These are phyloP conservation scores for Quercus rubra DNA, from an alignment of 306 rosid genomes.

Conservation along the genomic window DNA sequence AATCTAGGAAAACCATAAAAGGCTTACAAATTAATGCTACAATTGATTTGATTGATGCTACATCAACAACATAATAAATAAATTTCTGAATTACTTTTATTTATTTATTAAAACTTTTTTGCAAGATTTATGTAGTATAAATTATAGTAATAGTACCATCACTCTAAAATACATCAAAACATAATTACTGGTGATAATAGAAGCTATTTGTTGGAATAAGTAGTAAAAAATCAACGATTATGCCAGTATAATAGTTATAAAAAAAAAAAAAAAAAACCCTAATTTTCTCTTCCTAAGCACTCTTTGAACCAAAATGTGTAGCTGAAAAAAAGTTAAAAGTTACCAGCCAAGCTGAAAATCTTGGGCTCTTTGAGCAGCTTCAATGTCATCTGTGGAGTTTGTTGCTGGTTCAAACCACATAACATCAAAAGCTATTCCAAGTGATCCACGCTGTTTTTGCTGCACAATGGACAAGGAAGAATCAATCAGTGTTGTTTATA, in stretches of 20 bases:
- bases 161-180: too few species aligned
- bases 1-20: too few species aligned
- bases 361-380: slow-evolving; percentile 82
- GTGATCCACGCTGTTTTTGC: slow-evolving; percentile 61
- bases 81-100: too few species aligned
- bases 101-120: too few species aligned
- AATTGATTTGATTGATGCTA: too few species aligned
- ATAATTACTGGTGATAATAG: neutral
- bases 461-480: slow-evolving; percentile 17
- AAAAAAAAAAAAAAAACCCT: neutral
- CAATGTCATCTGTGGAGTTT: slow-evolving; percentile 59
- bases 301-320: neutral
- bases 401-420: slow-evolving; percentile 74
- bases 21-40: too few species aligned
- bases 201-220: neutral
- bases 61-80: too few species aligned
- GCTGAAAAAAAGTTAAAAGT: neutral
- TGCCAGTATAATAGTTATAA: neutral
- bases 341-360: slow-evolving; percentile 99
- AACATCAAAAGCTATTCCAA: slow-evolving; percentile 83
- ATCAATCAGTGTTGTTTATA: neutral
- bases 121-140: too few species aligned
- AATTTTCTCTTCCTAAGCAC: neutral
- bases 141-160: too few species aligned
- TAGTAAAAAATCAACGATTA: neutral